Conservation (phyloP, 2,329 filamentous ascomycete genomes). For the Xenoacremonium recifei region DNA sequence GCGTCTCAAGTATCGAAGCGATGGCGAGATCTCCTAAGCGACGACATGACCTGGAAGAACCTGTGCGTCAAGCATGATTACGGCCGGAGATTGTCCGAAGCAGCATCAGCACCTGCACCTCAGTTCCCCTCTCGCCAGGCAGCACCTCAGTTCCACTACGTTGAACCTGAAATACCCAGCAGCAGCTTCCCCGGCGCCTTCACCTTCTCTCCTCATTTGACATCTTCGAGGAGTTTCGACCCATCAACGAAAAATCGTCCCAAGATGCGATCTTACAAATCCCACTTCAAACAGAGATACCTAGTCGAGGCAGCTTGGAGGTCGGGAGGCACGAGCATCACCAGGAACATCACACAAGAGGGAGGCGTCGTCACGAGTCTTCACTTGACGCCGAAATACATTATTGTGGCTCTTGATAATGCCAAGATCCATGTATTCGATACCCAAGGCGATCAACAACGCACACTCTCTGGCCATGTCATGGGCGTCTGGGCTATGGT, state of each 20-base stretch:
- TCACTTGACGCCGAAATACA: conserved; percentile 92
- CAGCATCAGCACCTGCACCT: conserved; percentile 33
- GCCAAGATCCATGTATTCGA: conserved; percentile 99
- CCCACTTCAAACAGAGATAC: conserved; percentile 96
- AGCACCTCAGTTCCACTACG: conserved; percentile 29
- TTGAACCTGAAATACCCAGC: conserved; percentile 35
- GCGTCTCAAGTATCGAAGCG: conserved; percentile 94
- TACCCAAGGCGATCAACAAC: conserved; percentile 81
- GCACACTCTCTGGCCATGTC: conserved; percentile 89
- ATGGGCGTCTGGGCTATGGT: conserved; percentile 99
- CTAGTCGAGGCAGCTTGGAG: conserved; percentile 97
- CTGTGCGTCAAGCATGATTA: conserved; percentile 96
- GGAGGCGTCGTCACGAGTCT: conserved; percentile 95
- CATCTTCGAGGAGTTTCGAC: conserved; percentile 55
- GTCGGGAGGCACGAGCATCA: conserved; percentile 80
- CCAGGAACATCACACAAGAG: conserved; percentile 89
- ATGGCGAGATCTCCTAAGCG: conserved; percentile 90
- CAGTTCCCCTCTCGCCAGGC: conserved; percentile 29
- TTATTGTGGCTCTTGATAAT: conserved; percentile 95
- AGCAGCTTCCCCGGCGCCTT: conserved; percentile 47
- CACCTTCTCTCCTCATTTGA: conserved; percentile 34
- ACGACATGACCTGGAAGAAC: conserved; percentile 98
- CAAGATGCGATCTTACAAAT: conserved; percentile 83
- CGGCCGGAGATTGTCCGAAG: conserved; percentile 56
- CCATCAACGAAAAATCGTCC: conserved; percentile 38